These are phyloP conservation scores for Chalciporus piperatus DNA, from an alignment of 768 basidiomycete species.

Conservation along the genomic window DNA sequence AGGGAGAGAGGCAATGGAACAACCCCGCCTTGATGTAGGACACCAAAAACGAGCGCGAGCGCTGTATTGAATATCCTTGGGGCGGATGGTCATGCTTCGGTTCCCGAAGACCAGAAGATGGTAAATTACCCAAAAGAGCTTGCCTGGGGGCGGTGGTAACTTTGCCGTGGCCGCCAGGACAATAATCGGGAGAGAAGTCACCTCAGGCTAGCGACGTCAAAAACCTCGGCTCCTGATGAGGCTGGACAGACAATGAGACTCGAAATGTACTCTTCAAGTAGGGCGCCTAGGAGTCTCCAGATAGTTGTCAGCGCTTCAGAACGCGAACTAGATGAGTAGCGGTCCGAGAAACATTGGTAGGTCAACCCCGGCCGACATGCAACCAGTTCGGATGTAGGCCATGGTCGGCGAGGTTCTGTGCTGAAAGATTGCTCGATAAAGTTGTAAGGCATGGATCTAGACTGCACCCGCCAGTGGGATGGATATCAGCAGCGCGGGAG, in stretches of 20 bases:
- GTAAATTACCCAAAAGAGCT: constrained; percentile 32
- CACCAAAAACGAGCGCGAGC: constrained; percentile 33
- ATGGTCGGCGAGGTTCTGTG: constrained; percentile 36
- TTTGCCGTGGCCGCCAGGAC: constrained; percentile 27
- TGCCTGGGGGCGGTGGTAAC: constrained; percentile 25
- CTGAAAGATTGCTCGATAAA: constrained; percentile 35
- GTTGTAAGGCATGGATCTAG: constrained; percentile 39
- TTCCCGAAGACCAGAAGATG: neutral
- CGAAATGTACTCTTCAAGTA: constrained; percentile 7
- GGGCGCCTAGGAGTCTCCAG: neutral
- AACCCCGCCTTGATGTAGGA: constrained; percentile 42
- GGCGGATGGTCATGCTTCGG: neutral
- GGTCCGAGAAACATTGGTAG: constrained; percentile 40
- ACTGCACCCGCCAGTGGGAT: no score
- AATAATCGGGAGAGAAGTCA: constrained; percentile 31
- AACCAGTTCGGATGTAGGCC: constrained; percentile 42
- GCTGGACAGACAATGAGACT: constrained; percentile 31
- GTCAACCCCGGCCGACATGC: constrained; percentile 37
- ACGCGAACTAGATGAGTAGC: constrained; percentile 24
- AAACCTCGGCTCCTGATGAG: constrained; percentile 41
- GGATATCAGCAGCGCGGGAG: no score
- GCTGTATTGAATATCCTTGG: constrained; percentile 29
- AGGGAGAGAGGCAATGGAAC: constrained; percentile 37
- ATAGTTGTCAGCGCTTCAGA: constrained; percentile 9
- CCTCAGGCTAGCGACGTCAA: constrained; percentile 35